phyloP scores from a whole-genome alignment of 768 basidiomycete species.

The Russula abietina region DNA sequence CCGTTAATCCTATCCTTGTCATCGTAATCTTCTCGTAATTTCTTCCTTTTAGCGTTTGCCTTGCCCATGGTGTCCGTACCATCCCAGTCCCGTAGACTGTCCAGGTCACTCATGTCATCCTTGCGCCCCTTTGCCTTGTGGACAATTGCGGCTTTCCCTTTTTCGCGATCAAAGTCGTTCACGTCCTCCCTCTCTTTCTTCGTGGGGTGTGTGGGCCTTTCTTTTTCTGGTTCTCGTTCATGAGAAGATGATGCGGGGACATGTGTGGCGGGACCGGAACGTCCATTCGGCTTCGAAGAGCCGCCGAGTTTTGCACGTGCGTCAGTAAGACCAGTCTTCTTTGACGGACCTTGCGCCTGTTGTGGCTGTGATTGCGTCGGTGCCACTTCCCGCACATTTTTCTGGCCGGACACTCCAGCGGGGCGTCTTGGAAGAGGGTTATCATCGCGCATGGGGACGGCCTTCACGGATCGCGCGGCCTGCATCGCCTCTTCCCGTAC shows the following conservation, averaged over 20 bases:
- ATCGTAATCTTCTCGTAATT: slow-evolving; percentile 25
- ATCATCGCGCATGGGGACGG: slow-evolving; percentile 22
- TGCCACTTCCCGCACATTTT: slow-evolving; percentile 14
- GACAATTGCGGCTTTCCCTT: neutral
- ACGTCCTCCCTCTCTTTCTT: slow-evolving; percentile 18
- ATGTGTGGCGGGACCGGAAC: slow-evolving; percentile 33
- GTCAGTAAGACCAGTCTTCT: slow-evolving; percentile 29
- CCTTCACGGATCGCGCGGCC: slow-evolving; percentile 7
- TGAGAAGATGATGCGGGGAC: slow-evolving; percentile 26
- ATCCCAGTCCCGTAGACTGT: slow-evolving; percentile 26
- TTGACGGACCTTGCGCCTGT: slow-evolving; percentile 23
- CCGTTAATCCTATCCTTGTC: slow-evolving; percentile 24
- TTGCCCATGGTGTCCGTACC: slow-evolving; percentile 16
- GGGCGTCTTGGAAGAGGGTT: slow-evolving; percentile 17
- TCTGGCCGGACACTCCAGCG: slow-evolving; percentile 26
- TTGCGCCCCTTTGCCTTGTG: slow-evolving; percentile 20
- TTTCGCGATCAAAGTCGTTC: slow-evolving; percentile 19
- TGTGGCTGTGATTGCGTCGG: slow-evolving; percentile 25
- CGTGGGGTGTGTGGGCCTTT: neutral
- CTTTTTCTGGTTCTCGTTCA: slow-evolving; percentile 23
- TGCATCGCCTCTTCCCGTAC: slow-evolving; percentile 7
- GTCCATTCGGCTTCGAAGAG: slow-evolving; percentile 30
- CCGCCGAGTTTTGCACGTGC: slow-evolving; percentile 30
- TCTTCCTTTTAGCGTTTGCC: slow-evolving; percentile 27
- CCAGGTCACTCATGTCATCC: slow-evolving; percentile 16